phyloP scores from a whole-genome alignment of 768 basidiomycete genomes.

The Phanerochaete carnosa region DNA sequence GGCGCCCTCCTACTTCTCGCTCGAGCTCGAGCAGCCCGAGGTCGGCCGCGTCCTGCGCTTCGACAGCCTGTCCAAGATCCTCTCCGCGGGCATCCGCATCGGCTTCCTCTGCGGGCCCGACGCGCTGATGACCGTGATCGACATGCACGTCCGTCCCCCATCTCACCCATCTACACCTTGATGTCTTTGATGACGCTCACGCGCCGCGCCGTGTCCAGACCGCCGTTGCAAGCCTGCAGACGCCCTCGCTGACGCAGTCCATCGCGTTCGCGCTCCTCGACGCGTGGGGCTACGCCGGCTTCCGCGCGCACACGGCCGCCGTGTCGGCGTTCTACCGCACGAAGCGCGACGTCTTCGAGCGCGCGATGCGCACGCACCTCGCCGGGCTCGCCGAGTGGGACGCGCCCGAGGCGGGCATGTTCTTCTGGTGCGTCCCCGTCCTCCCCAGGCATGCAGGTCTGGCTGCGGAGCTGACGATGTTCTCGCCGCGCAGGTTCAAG shows the following conservation, averaged over 20 bases:
- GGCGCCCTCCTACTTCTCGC: slow-evolving; percentile 76
- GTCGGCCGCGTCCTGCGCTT: slow-evolving; percentile 84
- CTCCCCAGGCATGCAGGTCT: neutral
- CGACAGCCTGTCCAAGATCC: slow-evolving; percentile 87
- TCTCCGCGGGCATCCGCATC: slow-evolving; percentile 74
- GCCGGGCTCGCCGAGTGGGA: slow-evolving; percentile 72
- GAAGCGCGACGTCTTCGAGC: slow-evolving; percentile 79
- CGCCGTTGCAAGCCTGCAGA: slow-evolving; percentile 63
- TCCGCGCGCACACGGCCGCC: slow-evolving; percentile 61
- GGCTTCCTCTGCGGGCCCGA: slow-evolving; percentile 81
- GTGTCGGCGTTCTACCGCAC: slow-evolving; percentile 72
- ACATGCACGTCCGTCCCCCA: slow-evolving; percentile 56
- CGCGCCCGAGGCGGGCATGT: slow-evolving; percentile 80
- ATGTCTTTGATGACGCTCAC: neutral
- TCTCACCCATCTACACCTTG: neutral
- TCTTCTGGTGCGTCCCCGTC: slow-evolving; percentile 67
- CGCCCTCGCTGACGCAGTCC: slow-evolving; percentile 63
- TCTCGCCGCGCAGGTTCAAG: slow-evolving; percentile 58
- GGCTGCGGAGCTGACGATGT: neutral
- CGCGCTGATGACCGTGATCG: slow-evolving; percentile 64
- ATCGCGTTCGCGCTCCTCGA: slow-evolving; percentile 58
- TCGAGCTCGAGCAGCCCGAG: slow-evolving; percentile 61
- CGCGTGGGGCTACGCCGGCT: slow-evolving; percentile 78
- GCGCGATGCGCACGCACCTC: slow-evolving; percentile 71
- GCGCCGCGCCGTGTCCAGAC: slow-evolving; percentile 59